Percentiles rank a stretch among this genome's conserved stretches.
phyloP scores from a whole-genome alignment of 2,329 filamentous ascomycete species.

The Diplodia seriata region DNA sequence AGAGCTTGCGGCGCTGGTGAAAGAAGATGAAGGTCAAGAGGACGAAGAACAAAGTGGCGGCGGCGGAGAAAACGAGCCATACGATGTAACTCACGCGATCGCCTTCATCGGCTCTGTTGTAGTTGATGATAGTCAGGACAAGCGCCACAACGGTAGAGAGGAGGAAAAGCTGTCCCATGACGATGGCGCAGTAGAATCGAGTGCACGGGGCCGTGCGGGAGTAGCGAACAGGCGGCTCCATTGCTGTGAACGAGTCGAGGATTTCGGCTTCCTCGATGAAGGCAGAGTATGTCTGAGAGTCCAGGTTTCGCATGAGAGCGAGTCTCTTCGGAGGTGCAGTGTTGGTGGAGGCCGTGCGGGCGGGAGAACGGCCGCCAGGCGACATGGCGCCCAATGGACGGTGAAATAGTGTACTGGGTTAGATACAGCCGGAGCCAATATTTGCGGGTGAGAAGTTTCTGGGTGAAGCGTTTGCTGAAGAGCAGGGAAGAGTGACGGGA shows the following conservation, averaged over 20 bases:
- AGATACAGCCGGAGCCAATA: neutral
- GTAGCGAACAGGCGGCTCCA: constrained; percentile 11
- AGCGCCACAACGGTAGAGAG: constrained; percentile 22
- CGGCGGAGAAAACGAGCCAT: constrained; percentile 23
- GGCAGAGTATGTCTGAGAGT: constrained; percentile 14
- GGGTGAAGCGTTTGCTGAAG: neutral
- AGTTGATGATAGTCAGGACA: constrained; percentile 8
- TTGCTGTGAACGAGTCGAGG: neutral
- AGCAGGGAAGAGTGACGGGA: neutral
- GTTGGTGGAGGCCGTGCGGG: constrained; percentile 1
- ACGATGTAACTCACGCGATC: neutral
- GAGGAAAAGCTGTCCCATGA: constrained; percentile 10
- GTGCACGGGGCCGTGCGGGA: constrained; percentile 2
- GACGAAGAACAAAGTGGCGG: neutral
- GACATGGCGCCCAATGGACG: neutral
- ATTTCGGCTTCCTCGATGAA: constrained; percentile 19
- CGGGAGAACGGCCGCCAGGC: neutral
- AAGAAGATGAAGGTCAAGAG: constrained; percentile 9
- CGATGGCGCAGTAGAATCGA: constrained; percentile 18
- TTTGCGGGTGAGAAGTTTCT: neutral
- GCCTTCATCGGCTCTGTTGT: neutral
- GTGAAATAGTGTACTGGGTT: neutral
- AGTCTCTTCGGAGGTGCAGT: neutral
- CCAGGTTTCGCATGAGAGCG: neutral
- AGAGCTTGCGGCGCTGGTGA: constrained; percentile 17